Base-by-base conservation (phyloP, 2,329 filamentous ascomycete genomes). In the Ceratocystis lukuohia region DNA sequence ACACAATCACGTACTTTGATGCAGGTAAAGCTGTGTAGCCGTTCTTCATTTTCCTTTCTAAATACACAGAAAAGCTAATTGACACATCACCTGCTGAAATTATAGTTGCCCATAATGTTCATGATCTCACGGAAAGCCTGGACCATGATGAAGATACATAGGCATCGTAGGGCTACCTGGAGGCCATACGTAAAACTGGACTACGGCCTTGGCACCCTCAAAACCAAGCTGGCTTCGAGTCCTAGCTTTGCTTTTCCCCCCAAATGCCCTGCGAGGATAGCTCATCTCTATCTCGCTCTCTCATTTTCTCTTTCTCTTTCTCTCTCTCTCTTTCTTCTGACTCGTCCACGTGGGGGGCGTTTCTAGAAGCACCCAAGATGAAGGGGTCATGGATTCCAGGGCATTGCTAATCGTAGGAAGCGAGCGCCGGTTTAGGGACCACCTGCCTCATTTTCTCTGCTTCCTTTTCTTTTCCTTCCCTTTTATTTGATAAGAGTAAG, bases 281-380 rank as follows among this genome's bases (percentile, higher is more conserved):
- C 46, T 4, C 37, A 41, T 12, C 10, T 41, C 37, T 1, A 41
- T 41, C 10, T 41, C 37, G 10, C 37, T 12, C 37, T 41, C 37
- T 12, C 8, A 41, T 41, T 12, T 41, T 41, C 37, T 12, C 10
- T 41, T 41, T 28, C 28, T 28, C 28, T 28, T 1, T 28, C 28
- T 28, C 28, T 22, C n/a, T 59, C 50, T 59, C 37, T 33, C 53
- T n/a, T 20, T 59, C 50, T 59, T 59, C 28, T 33, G 28, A 59
- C 28, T 25, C 28, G 30, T 37, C 53, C 53, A 59, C 28, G 53
- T 59, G 53, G 53, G 53, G 53, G 53, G 28, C 7, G 25, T 53
- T 59, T 59, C 53, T 59, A 59, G 53, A 59, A 59, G 22, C 12
- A 33, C 25, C n/a, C 28, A 17, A 33, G 53, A 59, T 59, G 53